Evolutionary conservation across 495 filamentous ascomycete species (phyloP), one percentile per base, ranked within the genome.

Genomic region (Hypoxylon trugodes): DNA sequence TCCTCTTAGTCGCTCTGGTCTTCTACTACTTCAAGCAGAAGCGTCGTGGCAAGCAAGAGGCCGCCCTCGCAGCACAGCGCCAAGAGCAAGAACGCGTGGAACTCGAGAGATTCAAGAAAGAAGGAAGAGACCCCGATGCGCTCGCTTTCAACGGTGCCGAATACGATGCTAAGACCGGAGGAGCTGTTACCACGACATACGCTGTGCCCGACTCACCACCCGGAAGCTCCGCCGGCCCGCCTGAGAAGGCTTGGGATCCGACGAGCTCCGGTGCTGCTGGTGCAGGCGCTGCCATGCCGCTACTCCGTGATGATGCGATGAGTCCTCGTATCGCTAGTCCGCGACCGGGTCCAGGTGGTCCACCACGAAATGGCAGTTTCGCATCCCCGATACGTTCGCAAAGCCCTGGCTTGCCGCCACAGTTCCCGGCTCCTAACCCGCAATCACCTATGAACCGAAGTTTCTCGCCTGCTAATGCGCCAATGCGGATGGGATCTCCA

Each of bases 11-110:
- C 19, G 74, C 76, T 13, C 77, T 85, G 48, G 47, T 78, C 6
- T 78, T 89, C 63, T 87, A 84, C 75, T 90, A 85, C 75, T 72
- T 92, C 70, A 81, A 79, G 38, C 89, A 92, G 70, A 82, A 90
- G 45, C 81, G 85, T 37, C 78, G 80, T 33, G 91, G 91, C 24
- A 81, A 84, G 59, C 77, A 77, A 21, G 90, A 93, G 69, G 82
- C 84, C 22, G 82, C 81, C 45, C 61, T 84, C 3, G 81, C 81
- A 16, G 81, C 86, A 49, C 78, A 82, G 51, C 77, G 79, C 38
- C 81, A 76, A 55, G 76, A 84, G 67, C 78, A 79, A 41, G 86
- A 90, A 60, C 85, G 84, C 4, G 74, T 80, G n/a, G 89, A 90
- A 73, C 77, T 89, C 56, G 77, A 86, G 68, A 81, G 82, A 45